These are phyloP conservation scores for Trichoderma brevicompactum DNA, from an alignment of 2,329 filamentous ascomycete genomes.

Conservation along the genomic window DNA sequence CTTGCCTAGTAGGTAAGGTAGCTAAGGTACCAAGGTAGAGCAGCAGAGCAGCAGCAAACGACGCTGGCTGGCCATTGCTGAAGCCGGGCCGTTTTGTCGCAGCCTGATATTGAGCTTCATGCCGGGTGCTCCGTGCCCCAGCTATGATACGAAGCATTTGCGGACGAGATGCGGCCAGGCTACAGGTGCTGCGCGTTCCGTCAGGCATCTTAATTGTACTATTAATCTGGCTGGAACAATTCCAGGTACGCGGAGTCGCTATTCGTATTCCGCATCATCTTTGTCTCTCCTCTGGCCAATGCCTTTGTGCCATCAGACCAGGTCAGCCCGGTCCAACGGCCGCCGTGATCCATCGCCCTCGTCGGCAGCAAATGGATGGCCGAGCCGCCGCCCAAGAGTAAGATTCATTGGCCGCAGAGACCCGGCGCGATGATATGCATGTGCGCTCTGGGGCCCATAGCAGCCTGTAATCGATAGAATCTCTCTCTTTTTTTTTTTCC, in stretches of 20 bases:
- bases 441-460: background rate
- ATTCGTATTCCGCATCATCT: too few species aligned
- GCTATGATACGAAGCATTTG: too few species aligned
- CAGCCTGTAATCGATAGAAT: background rate
- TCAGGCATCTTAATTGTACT: too few species aligned
- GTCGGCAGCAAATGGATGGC: conserved; percentile 23
- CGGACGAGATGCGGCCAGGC: too few species aligned
- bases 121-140: conserved; percentile 1
- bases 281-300: too few species aligned
- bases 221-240: too few species aligned
- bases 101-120: conserved; percentile 16
- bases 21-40: background rate
- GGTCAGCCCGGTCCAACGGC: background rate
- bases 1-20: background rate
- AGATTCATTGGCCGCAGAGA: conserved; percentile 26
- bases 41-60: background rate
- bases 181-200: background rate
- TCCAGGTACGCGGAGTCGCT: background rate
- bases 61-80: conserved; percentile 9
- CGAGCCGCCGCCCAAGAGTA: conserved; percentile 18
- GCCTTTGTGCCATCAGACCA: background rate
- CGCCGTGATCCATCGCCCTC: conserved; percentile 22
- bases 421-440: conserved; percentile 20
- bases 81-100: conserved; percentile 26
- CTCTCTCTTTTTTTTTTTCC: background rate